Base-by-base conservation (phyloP, 2,329 filamentous ascomycete species). In the Fusarium equiseti region DNA sequence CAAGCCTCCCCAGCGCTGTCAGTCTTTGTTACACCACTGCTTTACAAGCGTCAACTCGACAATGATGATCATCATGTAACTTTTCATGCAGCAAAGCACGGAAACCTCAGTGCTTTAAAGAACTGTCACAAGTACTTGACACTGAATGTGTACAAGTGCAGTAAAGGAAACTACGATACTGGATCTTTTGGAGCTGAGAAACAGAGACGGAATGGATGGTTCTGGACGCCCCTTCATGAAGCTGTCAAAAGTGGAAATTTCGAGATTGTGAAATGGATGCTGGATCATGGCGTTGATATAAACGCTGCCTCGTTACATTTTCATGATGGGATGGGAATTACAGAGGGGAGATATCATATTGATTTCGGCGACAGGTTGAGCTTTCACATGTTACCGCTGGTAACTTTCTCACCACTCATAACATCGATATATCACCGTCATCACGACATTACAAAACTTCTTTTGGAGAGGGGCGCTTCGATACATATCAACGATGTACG, bases 341-440 rank as follows among this genome's bases (percentile, higher is more conserved):
- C 43, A 24, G 51, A 56, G 26, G 32, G 49, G 6, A 43, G 24
- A 1, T 62, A 62, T 42, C 50, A 43, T 15, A 31, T 70, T 29
- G 56, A 69, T 38, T 70, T 70, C 15, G 52, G 55, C 18, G 65
- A 66, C 24, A 50, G 51, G 22, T 40, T 38, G n/a, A 64, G 55
- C 15, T 65, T 66, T 18, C 48, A 70, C 18, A 26, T 50, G n/a
- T 27, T 38, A 13, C 43, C 48, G 15, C 38, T 59, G 13, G 50
- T 66, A 13, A 54, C 59, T 12, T 66, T 69, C 22, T 59, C 67
- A 7, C 66, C 67, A 9, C 56, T 70, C 4, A 24, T 70, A 8
- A 54, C 48, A n/a, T 53, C 57, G 12, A 63, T 70, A 18, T n/a
- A 57, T 13, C 57, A 50, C n/a, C 40, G 11, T 12, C 45, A 29